These are phyloP conservation scores for Sclerotinia trifoliorum DNA, from an alignment of 2,329 filamentous ascomycete species.

Conservation along the genomic window DNA sequence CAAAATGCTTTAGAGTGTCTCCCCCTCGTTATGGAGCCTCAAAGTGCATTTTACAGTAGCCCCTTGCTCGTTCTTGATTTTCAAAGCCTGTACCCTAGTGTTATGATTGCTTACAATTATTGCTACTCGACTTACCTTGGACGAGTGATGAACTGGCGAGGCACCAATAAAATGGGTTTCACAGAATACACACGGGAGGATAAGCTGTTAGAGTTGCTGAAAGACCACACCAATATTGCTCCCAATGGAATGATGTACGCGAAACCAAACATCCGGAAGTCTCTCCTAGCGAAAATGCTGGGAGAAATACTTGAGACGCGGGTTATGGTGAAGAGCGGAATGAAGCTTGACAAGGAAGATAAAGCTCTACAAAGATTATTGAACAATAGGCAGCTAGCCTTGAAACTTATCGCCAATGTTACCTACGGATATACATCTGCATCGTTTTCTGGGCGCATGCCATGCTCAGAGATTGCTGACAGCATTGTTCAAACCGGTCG, in stretches of 20 bases:
- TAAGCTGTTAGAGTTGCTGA: slow-evolving; percentile 71
- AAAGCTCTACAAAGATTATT: slow-evolving; percentile 79
- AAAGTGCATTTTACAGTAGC: slow-evolving; percentile 89
- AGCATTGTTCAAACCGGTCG: slow-evolving; percentile 96
- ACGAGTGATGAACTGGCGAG: slow-evolving; percentile 82
- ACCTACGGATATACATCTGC: slow-evolving; percentile 98
- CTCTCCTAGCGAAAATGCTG: slow-evolving; percentile 92
- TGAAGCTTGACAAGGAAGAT: slow-evolving; percentile 92
- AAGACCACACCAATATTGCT: slow-evolving; percentile 85
- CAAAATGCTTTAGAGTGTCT: slow-evolving; percentile 95
- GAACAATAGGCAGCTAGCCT: slow-evolving; percentile 88
- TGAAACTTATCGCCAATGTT: slow-evolving; percentile 97
- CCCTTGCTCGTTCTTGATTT: slow-evolving; percentile 92
- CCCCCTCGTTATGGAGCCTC: slow-evolving; percentile 95
- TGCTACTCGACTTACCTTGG: slow-evolving; percentile 97
- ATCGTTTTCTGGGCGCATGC: slow-evolving; percentile 95
- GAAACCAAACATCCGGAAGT: slow-evolving; percentile 81
- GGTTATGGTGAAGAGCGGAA: slow-evolving; percentile 96
- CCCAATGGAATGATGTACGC: slow-evolving; percentile 97
- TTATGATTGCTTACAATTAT: slow-evolving; percentile 99
- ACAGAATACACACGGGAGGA: slow-evolving; percentile 77
- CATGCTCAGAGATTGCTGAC: slow-evolving; percentile 95
- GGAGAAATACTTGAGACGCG: slow-evolving; percentile 93
- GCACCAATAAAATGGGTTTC: slow-evolving; percentile 92
- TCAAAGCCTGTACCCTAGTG: slow-evolving; percentile 91